Evolutionary conservation across 2,329 filamentous ascomycete species (phyloP).

Genomic region (Metarhizium humberi): DNA sequence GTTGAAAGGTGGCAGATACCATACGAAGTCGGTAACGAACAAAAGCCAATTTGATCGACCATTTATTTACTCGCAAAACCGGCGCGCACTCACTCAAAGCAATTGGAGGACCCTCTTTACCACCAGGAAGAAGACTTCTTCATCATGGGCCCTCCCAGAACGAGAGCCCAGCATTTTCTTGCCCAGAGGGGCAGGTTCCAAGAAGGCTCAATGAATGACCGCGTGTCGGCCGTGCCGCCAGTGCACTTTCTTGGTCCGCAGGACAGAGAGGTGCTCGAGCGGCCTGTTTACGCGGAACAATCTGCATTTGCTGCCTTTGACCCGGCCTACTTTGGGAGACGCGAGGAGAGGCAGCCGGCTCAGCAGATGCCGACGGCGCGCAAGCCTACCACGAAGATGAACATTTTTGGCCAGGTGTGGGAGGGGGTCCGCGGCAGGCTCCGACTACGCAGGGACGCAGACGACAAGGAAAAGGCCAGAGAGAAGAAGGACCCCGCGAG

Average conservation of each 20-base stretch:
- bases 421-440: conserved; percentile 26
- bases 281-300: conserved; percentile 8
- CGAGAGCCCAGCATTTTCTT: conserved; percentile 21
- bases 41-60: too few relatives aligned
- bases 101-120: too few relatives aligned
- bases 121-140: too few relatives aligned
- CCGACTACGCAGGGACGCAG: conserved; percentile 18
- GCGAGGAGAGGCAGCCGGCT: background rate
- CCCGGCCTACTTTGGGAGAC: background rate
- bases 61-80: too few relatives aligned
- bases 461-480: conserved; percentile 9
- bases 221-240: conserved; percentile 62
- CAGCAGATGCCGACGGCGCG: conserved; percentile 3
- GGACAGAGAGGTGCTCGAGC: conserved; percentile 21
- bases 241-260: conserved; percentile 49
- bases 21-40: too few relatives aligned
- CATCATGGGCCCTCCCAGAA: conserved; percentile 19
- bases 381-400: conserved; percentile 12
- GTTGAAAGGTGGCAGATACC: too few relatives aligned
- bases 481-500: conserved; percentile 2
- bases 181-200: conserved; percentile 44
- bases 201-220: conserved; percentile 83
- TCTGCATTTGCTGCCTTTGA: background rate
- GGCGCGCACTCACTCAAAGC: too few relatives aligned
- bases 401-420: conserved; percentile 27